Percentiles rank a stretch among this genome's conserved stretches.
Evolutionary conservation across 2,329 filamentous ascomycete genomes (phyloP).

Genomic region (Claviceps pusilla): DNA sequence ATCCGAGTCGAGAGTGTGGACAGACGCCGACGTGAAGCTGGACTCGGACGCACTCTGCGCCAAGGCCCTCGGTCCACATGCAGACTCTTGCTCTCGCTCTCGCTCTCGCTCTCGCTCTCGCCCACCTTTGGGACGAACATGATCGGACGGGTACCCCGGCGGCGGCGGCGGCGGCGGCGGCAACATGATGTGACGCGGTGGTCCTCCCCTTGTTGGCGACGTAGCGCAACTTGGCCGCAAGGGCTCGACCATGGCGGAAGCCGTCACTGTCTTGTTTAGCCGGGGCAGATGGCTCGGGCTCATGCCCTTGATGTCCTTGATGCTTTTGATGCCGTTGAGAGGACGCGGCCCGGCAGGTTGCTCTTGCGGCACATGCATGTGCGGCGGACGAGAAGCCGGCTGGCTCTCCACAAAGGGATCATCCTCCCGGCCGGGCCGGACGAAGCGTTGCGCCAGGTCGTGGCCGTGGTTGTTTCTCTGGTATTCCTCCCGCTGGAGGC

Average conservation of each 20-base stretch:
- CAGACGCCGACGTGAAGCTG: conserved; percentile 14
- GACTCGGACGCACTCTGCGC: conserved; percentile 8
- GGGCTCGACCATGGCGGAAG: background rate
- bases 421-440: background rate
- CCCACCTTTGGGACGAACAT: conserved; percentile 8
- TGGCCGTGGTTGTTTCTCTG: background rate
- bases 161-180: conserved; percentile 5
- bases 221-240: background rate
- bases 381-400: background rate
- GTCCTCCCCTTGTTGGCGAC: background rate
- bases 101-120: background rate
- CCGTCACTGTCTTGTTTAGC: background rate
- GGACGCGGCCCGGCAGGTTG: conserved; percentile 7
- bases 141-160: conserved; percentile 3
- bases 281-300: conserved; percentile 8
- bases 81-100: background rate
- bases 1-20: conserved; percentile 11
- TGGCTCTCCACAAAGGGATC: conserved; percentile 20
- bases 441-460: background rate
- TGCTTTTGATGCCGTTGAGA: background rate
- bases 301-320: conserved; percentile 9
- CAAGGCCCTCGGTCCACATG: background rate
- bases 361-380: conserved; percentile 1
- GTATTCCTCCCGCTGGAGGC: background rate
- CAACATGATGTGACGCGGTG: conserved; percentile 1